Evolutionary conservation across 116 monocot species (phyloP).

Genomic region (Dioscorea cayenensis): DNA sequence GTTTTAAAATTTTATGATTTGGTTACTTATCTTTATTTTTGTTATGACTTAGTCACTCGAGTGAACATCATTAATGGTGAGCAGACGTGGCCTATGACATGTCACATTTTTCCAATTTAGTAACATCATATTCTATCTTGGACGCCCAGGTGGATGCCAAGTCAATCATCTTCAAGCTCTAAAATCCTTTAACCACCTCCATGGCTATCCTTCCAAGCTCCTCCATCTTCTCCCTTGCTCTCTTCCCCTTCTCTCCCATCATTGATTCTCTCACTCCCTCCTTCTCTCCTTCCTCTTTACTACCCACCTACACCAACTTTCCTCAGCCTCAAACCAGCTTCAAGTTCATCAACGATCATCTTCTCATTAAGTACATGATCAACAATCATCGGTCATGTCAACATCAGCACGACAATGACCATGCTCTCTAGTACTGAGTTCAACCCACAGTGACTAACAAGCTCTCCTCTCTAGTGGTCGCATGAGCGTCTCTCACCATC

Average conservation of each 20-base stretch:
- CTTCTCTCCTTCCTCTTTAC: constrained; percentile 15
- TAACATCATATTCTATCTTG: too few relatives aligned
- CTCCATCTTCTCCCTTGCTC: not conserved
- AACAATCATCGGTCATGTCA: constrained; percentile 46
- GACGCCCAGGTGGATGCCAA: too few relatives aligned
- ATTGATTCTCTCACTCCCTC: constrained; percentile 8
- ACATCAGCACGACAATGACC: constrained; percentile 35
- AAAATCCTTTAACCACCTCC: not conserved
- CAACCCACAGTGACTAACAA: constrained; percentile 84
- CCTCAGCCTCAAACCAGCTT: constrained; percentile 10
- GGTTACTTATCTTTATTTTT: too few relatives aligned
- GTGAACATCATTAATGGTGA: too few relatives aligned
- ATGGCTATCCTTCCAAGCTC: not conserved
- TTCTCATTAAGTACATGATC: constrained; percentile 40
- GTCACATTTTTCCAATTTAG: too few relatives aligned
- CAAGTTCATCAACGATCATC: constrained; percentile 27
- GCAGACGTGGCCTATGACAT: too few relatives aligned
- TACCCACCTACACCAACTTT: constrained; percentile 6
- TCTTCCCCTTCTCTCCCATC: not conserved
- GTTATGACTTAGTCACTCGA: too few relatives aligned
- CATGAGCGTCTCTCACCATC: constrained; percentile 19
- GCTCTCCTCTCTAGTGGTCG: constrained; percentile 23
- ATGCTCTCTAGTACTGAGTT: constrained; percentile 65
- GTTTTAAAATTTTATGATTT: too few relatives aligned
- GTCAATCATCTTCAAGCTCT: too few relatives aligned